These are phyloP conservation scores for Hordeum marinum DNA, from an alignment of 176 grass and related monocot species.

Conservation along the genomic window DNA sequence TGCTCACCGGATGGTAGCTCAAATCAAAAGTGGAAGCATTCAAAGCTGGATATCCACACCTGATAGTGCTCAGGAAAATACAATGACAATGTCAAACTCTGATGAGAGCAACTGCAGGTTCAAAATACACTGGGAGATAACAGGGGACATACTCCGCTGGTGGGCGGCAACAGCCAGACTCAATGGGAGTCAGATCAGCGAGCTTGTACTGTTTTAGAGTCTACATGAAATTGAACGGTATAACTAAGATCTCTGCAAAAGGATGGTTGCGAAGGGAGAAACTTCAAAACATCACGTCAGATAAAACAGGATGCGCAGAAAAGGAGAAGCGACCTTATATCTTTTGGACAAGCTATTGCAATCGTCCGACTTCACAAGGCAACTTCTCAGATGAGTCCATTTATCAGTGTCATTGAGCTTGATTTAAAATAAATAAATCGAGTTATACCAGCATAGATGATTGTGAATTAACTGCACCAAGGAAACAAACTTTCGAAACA, in stretches of 20 bases:
- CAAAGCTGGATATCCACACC: slow-evolving; percentile 75
- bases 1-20: slow-evolving; percentile 74
- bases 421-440: background rate
- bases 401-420: slow-evolving; percentile 78
- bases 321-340: slow-evolving; percentile 67
- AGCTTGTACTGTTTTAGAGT: slow-evolving; percentile 69
- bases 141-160: slow-evolving; percentile 67
- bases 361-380: slow-evolving; percentile 87
- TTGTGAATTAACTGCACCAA: slow-evolving; percentile 14
- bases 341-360: slow-evolving; percentile 80
- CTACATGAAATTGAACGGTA: slow-evolving; percentile 37
- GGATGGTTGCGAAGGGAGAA: background rate
- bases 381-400: slow-evolving; percentile 85
- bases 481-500: background rate
- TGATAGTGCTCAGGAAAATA: slow-evolving; percentile 31
- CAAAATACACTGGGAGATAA: background rate
- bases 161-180: slow-evolving; percentile 85
- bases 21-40: slow-evolving; percentile 88
- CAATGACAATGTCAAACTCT: background rate
- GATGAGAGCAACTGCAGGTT: background rate
- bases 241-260: background rate
- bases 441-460: background rate
- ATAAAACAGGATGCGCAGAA: background rate
- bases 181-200: slow-evolving; percentile 87
- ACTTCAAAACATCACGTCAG: background rate